Evolutionary conservation across 495 filamentous ascomycete species (phyloP), one percentile per base, ranked within the genome.

Genomic region (Aspergillus cristatus): DNA sequence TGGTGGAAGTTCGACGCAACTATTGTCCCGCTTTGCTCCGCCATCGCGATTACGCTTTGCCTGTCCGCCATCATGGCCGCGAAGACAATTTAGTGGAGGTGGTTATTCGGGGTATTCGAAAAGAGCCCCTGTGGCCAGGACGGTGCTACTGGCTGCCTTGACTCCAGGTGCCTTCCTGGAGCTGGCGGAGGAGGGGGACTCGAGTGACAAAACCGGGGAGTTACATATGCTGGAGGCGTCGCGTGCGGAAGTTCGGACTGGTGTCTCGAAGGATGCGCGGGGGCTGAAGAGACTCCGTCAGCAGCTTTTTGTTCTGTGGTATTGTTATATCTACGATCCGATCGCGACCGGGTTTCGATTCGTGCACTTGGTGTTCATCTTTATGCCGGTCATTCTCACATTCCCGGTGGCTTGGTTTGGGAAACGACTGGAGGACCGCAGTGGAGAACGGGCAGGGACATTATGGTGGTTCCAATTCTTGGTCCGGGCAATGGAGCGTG

Each of bases 391-490:
- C 8, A 76, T 97, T 25, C 55, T 81, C 1, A 70, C 84, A 0
- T 74, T 90, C 17, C 93, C 93, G 0, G 67, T 72, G 0, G 78
- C 95, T 33, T 96, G 84, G 82, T 22, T 90, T 41, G 91, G 93
- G 2, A 46, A 43, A 24, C 63, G 75, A 33, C 54, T 73, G 41
- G 62, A 71, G 3, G 63, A 72, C n/a, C 70, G 67, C 29, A 75
- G 81, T 46, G 75, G 79, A 38, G 81, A 89, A 55, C 72, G 84
- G 31, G 65, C 62, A 13, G 93, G 91, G 13, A 86, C 89, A 8
- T 45, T 97, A 10, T 94, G 86, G 89, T 99, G 91, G 93, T 97
- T 95, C 67, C 69, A 63, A 1, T 94, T 95, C 53, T 57, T 99
- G 28, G 86, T 97, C 5, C 74, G 70, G 36, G 70, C 80, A 2